Conservation (phyloP, 1,139 yeast genomes). For the Groenewaldozyma auringiensis region DNA sequence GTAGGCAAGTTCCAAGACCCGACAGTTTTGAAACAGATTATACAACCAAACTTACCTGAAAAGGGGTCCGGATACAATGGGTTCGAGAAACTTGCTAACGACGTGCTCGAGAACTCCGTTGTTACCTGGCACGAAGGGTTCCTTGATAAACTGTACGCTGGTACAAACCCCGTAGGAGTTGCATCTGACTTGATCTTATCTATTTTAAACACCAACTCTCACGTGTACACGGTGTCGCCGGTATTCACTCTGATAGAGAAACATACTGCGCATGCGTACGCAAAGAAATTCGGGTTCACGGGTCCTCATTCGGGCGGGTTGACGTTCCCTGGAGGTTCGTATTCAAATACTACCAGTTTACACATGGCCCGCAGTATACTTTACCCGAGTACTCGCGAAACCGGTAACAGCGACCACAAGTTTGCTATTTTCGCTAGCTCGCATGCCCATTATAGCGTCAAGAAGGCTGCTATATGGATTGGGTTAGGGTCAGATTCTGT, state of each 20-base stretch:
- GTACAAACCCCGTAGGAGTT: constrained; percentile 78
- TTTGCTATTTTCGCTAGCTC: constrained; percentile 67
- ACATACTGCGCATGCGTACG: constrained; percentile 60
- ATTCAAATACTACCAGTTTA: constrained; percentile 74
- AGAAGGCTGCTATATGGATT: constrained; percentile 69
- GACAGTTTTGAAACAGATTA: constrained; percentile 25
- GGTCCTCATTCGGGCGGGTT: constrained; percentile 63
- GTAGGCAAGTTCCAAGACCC: constrained; percentile 37
- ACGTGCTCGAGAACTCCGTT: constrained; percentile 58
- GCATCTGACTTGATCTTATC: constrained; percentile 64
- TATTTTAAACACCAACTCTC: constrained; percentile 72
- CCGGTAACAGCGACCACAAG: constrained; percentile 47
- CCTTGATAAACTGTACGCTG: constrained; percentile 75
- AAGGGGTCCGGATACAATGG: constrained; percentile 36
- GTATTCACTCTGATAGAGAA: constrained; percentile 71
- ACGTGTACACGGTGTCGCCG: constrained; percentile 82
- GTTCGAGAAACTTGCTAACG: constrained; percentile 46
- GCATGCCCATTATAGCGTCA: constrained; percentile 78
- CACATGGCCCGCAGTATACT: constrained; percentile 65
- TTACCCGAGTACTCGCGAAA: constrained; percentile 60
- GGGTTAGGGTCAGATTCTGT: constrained; percentile 64
- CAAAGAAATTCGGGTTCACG: constrained; percentile 53
- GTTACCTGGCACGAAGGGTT: constrained; percentile 88
- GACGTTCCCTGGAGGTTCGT: constrained; percentile 83
- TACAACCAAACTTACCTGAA: constrained; percentile 28